Percentiles rank a stretch among this genome's conserved stretches.
Evolutionary conservation across 306 rosid genomes (phyloP).

Genomic region (Bauhinia variegata): DNA sequence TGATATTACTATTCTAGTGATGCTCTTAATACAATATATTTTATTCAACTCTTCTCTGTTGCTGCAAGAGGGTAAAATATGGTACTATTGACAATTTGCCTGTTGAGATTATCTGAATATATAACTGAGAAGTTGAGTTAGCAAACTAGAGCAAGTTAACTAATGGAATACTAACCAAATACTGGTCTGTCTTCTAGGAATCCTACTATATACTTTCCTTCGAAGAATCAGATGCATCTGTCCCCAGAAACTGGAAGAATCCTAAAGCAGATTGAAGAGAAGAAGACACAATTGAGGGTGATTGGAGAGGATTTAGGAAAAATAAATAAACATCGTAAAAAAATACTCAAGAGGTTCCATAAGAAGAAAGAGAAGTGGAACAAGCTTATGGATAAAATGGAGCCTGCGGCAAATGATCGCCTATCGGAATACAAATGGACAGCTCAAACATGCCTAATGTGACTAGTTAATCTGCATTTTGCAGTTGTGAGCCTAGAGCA

Average conservation of each 20-base stretch:
- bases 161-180: too few species aligned
- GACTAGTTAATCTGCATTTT: background rate
- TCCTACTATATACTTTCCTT: slow-evolving; percentile 50
- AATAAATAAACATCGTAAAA: rapidly evolving
- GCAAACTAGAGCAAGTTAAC: too few species aligned
- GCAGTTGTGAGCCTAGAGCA: background rate
- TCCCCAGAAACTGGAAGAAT: slow-evolving; percentile 12
- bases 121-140: too few species aligned
- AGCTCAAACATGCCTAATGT: background rate
- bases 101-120: too few species aligned
- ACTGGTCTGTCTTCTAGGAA: slow-evolving; percentile 42
- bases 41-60: too few species aligned
- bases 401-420: background rate
- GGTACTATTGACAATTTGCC: too few species aligned
- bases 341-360: slow-evolving; percentile 2
- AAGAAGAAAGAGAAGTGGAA: background rate
- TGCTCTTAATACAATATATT: too few species aligned
- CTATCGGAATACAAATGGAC: background rate
- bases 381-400: slow-evolving; percentile 6
- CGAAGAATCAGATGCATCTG: background rate
- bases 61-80: too few species aligned
- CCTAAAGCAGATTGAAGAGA: slow-evolving; percentile 18
- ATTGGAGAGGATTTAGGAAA: background rate
- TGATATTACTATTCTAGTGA: too few species aligned
- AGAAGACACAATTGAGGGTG: background rate